These are phyloP conservation scores for Colletotrichum lindemuthianum DNA, from an alignment of 2,329 filamentous ascomycete species.

Conservation along the genomic window DNA sequence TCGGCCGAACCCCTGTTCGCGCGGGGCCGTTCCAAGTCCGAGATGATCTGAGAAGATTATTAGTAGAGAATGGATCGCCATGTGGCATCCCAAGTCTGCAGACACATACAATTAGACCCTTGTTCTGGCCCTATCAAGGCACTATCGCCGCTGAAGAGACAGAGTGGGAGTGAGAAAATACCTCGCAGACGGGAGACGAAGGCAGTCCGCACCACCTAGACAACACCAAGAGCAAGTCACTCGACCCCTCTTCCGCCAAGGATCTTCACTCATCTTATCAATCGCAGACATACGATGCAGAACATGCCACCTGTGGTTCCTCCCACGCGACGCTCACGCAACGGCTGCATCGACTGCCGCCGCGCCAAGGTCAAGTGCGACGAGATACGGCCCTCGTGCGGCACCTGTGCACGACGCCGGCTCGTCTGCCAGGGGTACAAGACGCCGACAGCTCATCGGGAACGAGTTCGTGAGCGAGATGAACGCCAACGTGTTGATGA, in stretches of 20 bases:
- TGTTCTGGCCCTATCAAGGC: slow-evolving; percentile 12
- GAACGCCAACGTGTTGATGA: slow-evolving; percentile 43
- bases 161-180: neutral
- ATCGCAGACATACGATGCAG: neutral
- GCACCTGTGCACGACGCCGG: slow-evolving; percentile 45
- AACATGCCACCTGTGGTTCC: slow-evolving; percentile 23
- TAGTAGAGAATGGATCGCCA: neutral
- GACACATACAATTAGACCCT: slow-evolving; percentile 13
- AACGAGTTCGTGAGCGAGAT: slow-evolving; percentile 45
- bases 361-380: slow-evolving; percentile 46
- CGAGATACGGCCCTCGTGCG: slow-evolving; percentile 43
- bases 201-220: too few relatives aligned
- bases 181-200: too few relatives aligned
- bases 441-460: slow-evolving; percentile 38
- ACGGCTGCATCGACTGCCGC: slow-evolving; percentile 47
- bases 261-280: too few relatives aligned
- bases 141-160: slow-evolving; percentile 8
- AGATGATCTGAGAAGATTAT: slow-evolving; percentile 35
- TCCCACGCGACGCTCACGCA: slow-evolving; percentile 39
- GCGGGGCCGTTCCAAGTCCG: slow-evolving; percentile 3
- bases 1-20: slow-evolving; percentile 1
- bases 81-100: neutral
- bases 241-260: neutral
- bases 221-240: slow-evolving; percentile 2
- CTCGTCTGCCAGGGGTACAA: slow-evolving; percentile 45